Conservation (phyloP, 495 filamentous ascomycete genomes). For the Apiosordaria backusii region DNA sequence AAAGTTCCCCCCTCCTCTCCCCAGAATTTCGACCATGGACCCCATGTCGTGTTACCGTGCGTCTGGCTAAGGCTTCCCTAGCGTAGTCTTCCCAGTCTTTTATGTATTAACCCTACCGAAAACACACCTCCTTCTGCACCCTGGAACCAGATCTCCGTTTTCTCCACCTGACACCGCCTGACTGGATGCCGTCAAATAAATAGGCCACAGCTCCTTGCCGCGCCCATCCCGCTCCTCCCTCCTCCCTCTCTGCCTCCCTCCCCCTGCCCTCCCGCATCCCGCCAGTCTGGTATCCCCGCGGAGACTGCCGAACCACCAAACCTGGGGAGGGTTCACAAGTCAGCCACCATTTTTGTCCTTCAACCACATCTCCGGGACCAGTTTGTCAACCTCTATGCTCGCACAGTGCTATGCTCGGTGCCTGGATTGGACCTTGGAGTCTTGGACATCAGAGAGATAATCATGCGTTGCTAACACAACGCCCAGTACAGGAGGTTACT, state of each 20-base stretch:
- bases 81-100: constrained; percentile 8
- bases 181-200: constrained; percentile 29
- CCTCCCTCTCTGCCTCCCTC: constrained; percentile 12
- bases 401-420: background rate
- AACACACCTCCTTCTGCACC: constrained; percentile 7
- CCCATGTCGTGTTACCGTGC: constrained; percentile 24
- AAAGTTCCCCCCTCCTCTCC: constrained; percentile 13
- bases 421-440: constrained; percentile 1
- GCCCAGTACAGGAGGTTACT: constrained; percentile 4
- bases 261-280: constrained; percentile 13
- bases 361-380: no score
- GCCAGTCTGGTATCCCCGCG: constrained; percentile 24
- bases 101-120: constrained; percentile 14
- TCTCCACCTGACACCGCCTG: constrained; percentile 32
- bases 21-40: constrained; percentile 23
- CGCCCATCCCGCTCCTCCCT: constrained; percentile 17
- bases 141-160: constrained; percentile 25
- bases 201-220: constrained; percentile 22
- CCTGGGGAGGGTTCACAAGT: background rate
- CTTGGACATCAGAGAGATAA: background rate
- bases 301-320: constrained; percentile 14
- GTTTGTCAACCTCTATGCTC: background rate
- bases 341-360: no score
- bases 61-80: constrained; percentile 16
- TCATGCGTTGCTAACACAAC: constrained; percentile 20